Base-by-base conservation (phyloP, 768 basidiomycete species). In the Butyriboletus loyo region DNA sequence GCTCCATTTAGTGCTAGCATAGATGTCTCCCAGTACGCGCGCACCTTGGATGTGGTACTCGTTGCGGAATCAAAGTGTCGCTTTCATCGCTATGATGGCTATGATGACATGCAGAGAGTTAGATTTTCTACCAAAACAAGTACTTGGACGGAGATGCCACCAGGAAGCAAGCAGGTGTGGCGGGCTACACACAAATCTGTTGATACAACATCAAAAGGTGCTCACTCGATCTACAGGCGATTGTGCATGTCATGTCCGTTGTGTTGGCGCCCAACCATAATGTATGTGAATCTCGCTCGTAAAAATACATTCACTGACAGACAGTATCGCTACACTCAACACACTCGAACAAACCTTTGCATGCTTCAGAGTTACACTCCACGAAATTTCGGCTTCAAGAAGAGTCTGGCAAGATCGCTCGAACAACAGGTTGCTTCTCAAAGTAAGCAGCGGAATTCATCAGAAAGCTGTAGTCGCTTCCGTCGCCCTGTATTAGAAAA, bases 401-500 rank as follows among this genome's bases (percentile, higher is more conserved):
- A 4, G 27, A 27, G 9, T 56, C 54, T 9, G 58, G 59, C 22
- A 52, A 5, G 19, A 60, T 52, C 11, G 34, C 47, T 30, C 21
- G n/a, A 36, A 24, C 37, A 10, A 15, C 35, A 34, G 61, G 69
- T 36, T 60, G 55, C 41, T 58, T 69, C 36, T 66, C 69, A 6
- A 66, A 17, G 43, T 62, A 60, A 10, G 50, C 63, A 11, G 57
- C 49, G 11, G 54, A 50, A 9, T 43, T 49, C 44, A 59, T 40
- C 28, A 62, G 24, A n/a, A 58, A 57, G 6, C 0, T 50, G 42
- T 65, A 61, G 2, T 59, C 49, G 2, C 53, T 58, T 3, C 71
- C 71, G 31, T 71, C 60, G 3, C 70, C 66, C 65, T 69, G 22
- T 27, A 19, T 11, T 9, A 22, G 8, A 32, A 22, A 46, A 11